Evolutionary conservation across 176 grass and related monocot species (phyloP).

Genomic region (Phoenix dactylifera): DNA sequence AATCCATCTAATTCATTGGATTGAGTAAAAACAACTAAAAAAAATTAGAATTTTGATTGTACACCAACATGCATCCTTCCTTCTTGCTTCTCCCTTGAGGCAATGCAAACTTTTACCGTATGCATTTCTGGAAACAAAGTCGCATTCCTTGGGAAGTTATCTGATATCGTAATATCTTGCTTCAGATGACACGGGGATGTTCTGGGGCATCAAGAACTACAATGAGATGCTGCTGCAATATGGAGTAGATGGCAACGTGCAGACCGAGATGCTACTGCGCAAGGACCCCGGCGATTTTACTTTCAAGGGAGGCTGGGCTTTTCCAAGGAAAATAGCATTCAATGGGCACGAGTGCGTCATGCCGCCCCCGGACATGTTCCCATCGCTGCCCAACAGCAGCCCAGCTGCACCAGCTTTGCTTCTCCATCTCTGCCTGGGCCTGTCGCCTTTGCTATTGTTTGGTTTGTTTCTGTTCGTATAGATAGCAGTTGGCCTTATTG

Average conservation of each 20-base stretch:
- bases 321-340: slow-evolving; percentile 55
- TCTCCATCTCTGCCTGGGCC: not conserved
- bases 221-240: slow-evolving; percentile 58
- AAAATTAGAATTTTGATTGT: no score
- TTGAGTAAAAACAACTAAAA: no score
- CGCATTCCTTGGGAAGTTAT: no score
- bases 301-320: slow-evolving; percentile 53
- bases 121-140: no score
- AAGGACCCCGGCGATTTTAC: slow-evolving; percentile 45
- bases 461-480: not conserved
- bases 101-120: no score
- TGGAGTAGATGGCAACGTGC: slow-evolving; percentile 37
- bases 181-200: slow-evolving; percentile 51
- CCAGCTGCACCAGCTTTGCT: not conserved
- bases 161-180: no score
- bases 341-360: slow-evolving; percentile 56
- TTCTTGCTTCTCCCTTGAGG: no score
- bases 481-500: not conserved
- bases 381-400: slow-evolving; percentile 39
- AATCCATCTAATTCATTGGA: no score
- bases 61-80: no score
- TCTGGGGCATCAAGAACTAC: slow-evolving; percentile 59
- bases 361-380: slow-evolving; percentile 55
- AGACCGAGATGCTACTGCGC: slow-evolving; percentile 55
- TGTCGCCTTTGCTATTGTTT: not conserved